Evolutionary conservation across 1,139 yeast species (phyloP), one percentile per base, ranked within the genome.

Genomic region (Scheffersomyces quercinus): DNA sequence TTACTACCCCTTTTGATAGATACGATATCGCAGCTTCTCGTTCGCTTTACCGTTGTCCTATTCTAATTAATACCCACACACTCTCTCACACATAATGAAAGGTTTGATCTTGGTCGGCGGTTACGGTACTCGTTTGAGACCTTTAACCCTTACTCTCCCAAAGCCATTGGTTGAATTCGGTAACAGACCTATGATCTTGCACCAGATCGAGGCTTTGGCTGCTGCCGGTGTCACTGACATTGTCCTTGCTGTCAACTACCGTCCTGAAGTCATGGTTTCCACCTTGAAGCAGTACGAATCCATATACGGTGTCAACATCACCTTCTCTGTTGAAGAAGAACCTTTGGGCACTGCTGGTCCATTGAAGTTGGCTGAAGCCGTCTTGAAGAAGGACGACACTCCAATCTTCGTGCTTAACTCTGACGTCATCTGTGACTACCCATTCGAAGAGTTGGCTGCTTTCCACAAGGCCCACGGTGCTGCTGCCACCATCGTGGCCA

Each of bases 331-430:
- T 56, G 99, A 95, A 78, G 95, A 93, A 67, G 99, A 95, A 77
- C 99, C 99, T 50, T 82, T 95, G 68, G 99, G 98, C 55, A 93
- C 99, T 55, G 99, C 99, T 55, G 99, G 99, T 68, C 99, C 99
- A 52, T 81, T 93, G 68, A 93, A 91, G 75, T 86, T 93, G 64
- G 99, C 99, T 55, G 98, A 91, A 76, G 81, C 87, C 56, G 85
- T 93, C 48, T 82, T 93, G 70, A 87, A 82, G 73, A 95, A 93
- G 80, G 99, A 95, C 72, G 83, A 88, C 69, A 76, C 96, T 48
- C 99, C 99, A 54, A 90, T 95, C 77, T 95, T 95, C 61, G 99
- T 95, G 50, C 82, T 95, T 65, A 95, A 95, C 83, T 90, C 98
- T 38, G 99, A 95, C 69, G 96, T 95, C 56, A 93, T 93, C 68